Evolutionary conservation across 352 stramenopile species (phyloP).

Genomic region (Plasmopara viticola): DNA sequence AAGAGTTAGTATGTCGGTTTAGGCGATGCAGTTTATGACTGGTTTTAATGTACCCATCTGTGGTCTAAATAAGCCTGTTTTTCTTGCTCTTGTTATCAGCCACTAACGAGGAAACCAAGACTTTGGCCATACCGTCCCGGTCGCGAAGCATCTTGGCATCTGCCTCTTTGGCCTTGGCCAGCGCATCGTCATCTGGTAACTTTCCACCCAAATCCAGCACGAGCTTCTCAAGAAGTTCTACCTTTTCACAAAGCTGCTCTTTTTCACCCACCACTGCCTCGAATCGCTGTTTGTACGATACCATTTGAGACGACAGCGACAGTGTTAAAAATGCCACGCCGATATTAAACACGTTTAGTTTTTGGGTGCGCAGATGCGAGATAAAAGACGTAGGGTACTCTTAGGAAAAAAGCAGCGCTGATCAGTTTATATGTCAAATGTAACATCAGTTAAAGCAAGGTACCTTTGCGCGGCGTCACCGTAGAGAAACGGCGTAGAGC

Average conservation of each 20-base stretch:
- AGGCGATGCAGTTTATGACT: neutral
- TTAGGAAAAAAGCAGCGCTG: constrained; percentile 12
- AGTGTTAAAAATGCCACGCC: constrained; percentile 76
- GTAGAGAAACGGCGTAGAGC: constrained; percentile 39
- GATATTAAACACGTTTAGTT: constrained; percentile 85
- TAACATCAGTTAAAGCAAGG: neutral
- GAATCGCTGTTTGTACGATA: constrained; percentile 65
- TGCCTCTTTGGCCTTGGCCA: constrained; percentile 38
- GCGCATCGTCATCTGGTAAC: constrained; percentile 51
- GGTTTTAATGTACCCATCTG: constrained; percentile 2
- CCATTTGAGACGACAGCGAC: constrained; percentile 78
- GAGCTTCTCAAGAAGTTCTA: constrained; percentile 53
- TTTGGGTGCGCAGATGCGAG: constrained; percentile 68
- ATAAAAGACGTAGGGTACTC: constrained; percentile 82
- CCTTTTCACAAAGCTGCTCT: constrained; percentile 38
- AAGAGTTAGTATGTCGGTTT: neutral
- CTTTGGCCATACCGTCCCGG: constrained; percentile 38
- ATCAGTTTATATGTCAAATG: neutral
- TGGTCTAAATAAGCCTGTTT: constrained; percentile 45
- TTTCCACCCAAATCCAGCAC: constrained; percentile 52
- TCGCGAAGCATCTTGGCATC: constrained; percentile 22
- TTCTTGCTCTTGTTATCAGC: neutral
- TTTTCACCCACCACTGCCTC: constrained; percentile 34
- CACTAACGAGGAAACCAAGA: constrained; percentile 7
- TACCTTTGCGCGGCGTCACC: constrained; percentile 37